These are phyloP conservation scores for Apophysomyces variabilis DNA, from an alignment of 371 early-diverging fungal genomes.

Conservation along the genomic window DNA sequence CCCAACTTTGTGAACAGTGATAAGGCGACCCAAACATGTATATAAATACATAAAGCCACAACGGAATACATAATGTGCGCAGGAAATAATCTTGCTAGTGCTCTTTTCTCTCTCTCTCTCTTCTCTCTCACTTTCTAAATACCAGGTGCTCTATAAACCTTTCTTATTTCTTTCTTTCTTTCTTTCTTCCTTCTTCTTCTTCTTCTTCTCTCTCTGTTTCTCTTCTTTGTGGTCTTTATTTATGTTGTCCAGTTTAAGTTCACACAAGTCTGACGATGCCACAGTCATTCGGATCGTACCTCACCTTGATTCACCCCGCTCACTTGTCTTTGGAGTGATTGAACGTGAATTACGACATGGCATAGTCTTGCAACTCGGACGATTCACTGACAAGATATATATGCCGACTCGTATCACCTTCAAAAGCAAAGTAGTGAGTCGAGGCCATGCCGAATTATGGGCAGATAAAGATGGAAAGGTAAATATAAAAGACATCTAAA, in stretches of 20 bases:
- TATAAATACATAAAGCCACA: background rate
- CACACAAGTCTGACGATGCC: constrained; percentile 14
- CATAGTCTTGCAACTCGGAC: constrained; percentile 67
- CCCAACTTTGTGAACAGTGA: too few species aligned
- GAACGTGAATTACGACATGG: constrained; percentile 71
- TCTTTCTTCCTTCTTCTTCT: constrained; percentile 5
- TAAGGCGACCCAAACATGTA: too few species aligned
- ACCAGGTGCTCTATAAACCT: background rate
- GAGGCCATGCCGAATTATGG: constrained; percentile 27
- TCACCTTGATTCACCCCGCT: constrained; percentile 64
- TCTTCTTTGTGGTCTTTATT: background rate
- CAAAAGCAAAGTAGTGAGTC: constrained; percentile 29
- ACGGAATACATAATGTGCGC: background rate
- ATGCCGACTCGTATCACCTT: constrained; percentile 62
- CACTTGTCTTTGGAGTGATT: constrained; percentile 73
- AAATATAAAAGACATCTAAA: background rate
- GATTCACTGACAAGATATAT: constrained; percentile 71
- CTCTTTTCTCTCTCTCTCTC: background rate
- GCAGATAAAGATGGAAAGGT: constrained; percentile 15
- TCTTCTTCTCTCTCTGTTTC: constrained; percentile 6
- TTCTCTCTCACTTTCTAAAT: background rate
- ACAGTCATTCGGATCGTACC: constrained; percentile 72
- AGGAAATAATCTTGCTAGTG: background rate
- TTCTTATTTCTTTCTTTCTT: background rate
- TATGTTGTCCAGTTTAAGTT: background rate